phyloP scores from a whole-genome alignment of 108 stramenopile genomes.

The Asterionellopsis glacialis region DNA sequence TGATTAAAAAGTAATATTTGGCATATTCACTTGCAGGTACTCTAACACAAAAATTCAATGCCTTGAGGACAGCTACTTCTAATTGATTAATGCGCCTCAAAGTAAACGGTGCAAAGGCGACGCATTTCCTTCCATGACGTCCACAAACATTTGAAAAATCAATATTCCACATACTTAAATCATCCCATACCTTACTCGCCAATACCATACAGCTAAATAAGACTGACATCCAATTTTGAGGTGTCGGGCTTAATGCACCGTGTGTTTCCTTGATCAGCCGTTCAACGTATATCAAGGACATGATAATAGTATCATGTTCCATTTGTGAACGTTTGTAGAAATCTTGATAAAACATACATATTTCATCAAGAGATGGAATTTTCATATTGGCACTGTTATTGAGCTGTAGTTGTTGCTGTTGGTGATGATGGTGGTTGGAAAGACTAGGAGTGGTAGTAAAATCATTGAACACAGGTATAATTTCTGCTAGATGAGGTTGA shows the following conservation, averaged over 20 bases:
- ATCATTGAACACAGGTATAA: background rate
- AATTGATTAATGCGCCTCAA: slow-evolving; percentile 88
- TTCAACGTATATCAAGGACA: slow-evolving; percentile 93
- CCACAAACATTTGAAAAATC: slow-evolving; percentile 76
- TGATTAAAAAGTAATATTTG: slow-evolving; percentile 95
- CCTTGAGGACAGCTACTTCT: slow-evolving; percentile 73
- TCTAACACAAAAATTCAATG: slow-evolving; percentile 82
- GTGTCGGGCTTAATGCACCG: slow-evolving; percentile 58
- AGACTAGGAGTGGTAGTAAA: background rate
- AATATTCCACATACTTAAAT: slow-evolving; percentile 91
- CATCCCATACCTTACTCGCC: slow-evolving; percentile 93
- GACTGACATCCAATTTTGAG: slow-evolving; percentile 82
- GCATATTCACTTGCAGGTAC: slow-evolving; percentile 91
- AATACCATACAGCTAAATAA: slow-evolving; percentile 84
- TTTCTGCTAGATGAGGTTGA: background rate
- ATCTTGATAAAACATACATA: slow-evolving; percentile 73
- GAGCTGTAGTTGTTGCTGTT: background rate
- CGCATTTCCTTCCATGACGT: slow-evolving; percentile 6
- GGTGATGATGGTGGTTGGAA: background rate
- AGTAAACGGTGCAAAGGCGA: slow-evolving; percentile 51
- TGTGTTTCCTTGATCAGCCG: slow-evolving; percentile 86
- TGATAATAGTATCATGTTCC: slow-evolving; percentile 95
- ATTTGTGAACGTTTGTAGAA: slow-evolving; percentile 82
- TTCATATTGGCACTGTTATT: no score
- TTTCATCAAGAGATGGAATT: slow-evolving; percentile 60